Conservation (phyloP, 2,329 filamentous ascomycete genomes). For the Beauveria medogensis region DNA sequence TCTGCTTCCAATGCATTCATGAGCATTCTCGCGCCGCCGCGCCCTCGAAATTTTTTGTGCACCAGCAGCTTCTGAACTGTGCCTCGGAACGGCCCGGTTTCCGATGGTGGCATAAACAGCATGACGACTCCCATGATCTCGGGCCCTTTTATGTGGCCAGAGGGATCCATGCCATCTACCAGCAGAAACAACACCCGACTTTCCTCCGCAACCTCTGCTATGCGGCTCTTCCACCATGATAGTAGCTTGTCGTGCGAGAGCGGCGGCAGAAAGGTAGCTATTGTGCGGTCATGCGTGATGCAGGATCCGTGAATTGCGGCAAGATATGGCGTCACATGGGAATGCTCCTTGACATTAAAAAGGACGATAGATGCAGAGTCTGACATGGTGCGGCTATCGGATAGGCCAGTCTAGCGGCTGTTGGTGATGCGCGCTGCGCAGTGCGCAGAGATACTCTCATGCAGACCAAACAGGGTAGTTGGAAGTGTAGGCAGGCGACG, state of each 20-base stretch:
- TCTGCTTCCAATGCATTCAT: slow-evolving; percentile 48
- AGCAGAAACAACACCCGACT: slow-evolving; percentile 46
- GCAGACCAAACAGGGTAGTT: neutral
- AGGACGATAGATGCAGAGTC: slow-evolving; percentile 29
- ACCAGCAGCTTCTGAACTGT: slow-evolving; percentile 52
- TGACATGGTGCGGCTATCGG: slow-evolving; percentile 18
- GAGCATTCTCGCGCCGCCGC: slow-evolving; percentile 43
- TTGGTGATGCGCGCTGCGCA: neutral
- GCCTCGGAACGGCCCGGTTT: slow-evolving; percentile 49
- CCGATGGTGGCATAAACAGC: slow-evolving; percentile 40
- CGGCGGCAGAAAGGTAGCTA: slow-evolving; percentile 53
- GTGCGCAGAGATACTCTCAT: neutral
- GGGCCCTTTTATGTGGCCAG: slow-evolving; percentile 29
- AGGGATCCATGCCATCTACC: slow-evolving; percentile 27
- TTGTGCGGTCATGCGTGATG: slow-evolving; percentile 48
- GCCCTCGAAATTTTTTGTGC: slow-evolving; percentile 39
- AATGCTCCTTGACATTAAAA: slow-evolving; percentile 38
- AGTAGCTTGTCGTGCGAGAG: slow-evolving; percentile 48
- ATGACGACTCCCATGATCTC: slow-evolving; percentile 49
- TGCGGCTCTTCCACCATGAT: slow-evolving; percentile 47
- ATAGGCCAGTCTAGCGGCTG: neutral
- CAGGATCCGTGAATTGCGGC: slow-evolving; percentile 51
- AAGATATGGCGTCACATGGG: slow-evolving; percentile 46
- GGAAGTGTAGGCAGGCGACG: neutral
- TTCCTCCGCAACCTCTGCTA: slow-evolving; percentile 37